Conservation (phyloP, 116 monocot genomes). For the Phalaenopsis hybrid region DNA sequence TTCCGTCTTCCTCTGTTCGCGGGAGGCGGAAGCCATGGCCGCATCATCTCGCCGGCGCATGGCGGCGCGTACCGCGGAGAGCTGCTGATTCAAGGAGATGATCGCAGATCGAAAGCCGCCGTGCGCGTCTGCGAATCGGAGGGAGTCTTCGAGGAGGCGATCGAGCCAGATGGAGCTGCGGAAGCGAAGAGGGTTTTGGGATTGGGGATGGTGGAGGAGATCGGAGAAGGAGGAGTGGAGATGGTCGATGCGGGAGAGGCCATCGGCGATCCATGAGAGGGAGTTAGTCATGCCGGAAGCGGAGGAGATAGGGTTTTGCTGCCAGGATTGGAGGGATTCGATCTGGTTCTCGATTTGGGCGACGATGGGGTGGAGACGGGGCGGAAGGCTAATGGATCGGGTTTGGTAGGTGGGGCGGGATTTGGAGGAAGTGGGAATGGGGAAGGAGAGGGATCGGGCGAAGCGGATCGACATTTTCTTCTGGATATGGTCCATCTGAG, state of each 20-base stretch:
- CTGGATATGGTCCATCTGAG: background rate
- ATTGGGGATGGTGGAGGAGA: conserved; percentile 25
- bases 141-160: conserved; percentile 34
- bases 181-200: conserved; percentile 14
- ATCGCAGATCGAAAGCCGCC: conserved; percentile 20
- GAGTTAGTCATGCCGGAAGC: background rate
- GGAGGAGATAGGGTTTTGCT: background rate
- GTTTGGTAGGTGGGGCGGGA: conserved; percentile 11
- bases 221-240: conserved; percentile 33
- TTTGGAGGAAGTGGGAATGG: background rate
- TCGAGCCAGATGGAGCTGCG: conserved; percentile 8
- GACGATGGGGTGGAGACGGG: conserved; percentile 30
- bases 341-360: conserved; percentile 26
- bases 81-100: conserved; percentile 6
- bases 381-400: conserved; percentile 35
- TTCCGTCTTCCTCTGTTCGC: conserved; percentile 18
- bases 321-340: conserved; percentile 12
- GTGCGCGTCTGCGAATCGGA: conserved; percentile 33
- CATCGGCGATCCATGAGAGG: conserved; percentile 13
- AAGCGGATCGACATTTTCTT: conserved; percentile 1
- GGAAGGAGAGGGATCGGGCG: conserved; percentile 17
- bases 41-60: conserved; percentile 18
- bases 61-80: too few relatives aligned
- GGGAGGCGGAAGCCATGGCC: conserved; percentile 12
- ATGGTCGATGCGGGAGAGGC: conserved; percentile 24